A percentile compares a stretch with the other conserved stretches of the same genome.
Conservation (phyloP, 495 filamentous ascomycete genomes). For the Amniculicola lignicola region DNA sequence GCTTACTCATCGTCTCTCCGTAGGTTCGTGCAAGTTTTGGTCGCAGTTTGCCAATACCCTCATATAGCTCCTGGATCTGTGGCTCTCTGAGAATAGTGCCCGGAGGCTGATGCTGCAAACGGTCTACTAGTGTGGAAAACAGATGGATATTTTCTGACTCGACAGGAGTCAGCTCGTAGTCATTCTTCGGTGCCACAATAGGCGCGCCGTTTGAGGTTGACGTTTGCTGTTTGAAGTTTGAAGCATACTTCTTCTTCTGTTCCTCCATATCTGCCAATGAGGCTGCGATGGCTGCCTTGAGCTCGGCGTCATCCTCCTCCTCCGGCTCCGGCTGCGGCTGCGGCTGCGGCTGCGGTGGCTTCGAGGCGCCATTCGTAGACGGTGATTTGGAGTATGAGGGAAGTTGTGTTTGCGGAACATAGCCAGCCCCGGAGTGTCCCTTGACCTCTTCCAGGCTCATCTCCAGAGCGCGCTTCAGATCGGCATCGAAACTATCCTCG, state of each 20-base stretch:
- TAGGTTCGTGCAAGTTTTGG: conserved; percentile 95
- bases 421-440: conserved; percentile 61
- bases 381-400: conserved; percentile 43
- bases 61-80: conserved; percentile 96
- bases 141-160: conserved; percentile 98
- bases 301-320: conserved; percentile 85
- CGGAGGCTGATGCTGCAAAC: conserved; percentile 89
- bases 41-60: conserved; percentile 86
- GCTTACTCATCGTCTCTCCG: conserved; percentile 99
- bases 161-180: conserved; percentile 89
- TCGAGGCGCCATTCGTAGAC: conserved; percentile 43
- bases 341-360: conserved; percentile 29
- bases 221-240: conserved; percentile 70
- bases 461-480: conserved; percentile 84
- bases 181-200: conserved; percentile 62
- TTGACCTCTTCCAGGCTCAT: conserved; percentile 96
- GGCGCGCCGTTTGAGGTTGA: conserved; percentile 45
- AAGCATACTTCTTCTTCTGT: conserved; percentile 87
- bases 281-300: conserved; percentile 94
- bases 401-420: conserved; percentile 59
- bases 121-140: conserved; percentile 90
- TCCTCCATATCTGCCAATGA: conserved; percentile 98
- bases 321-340: conserved; percentile 44
- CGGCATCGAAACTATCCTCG: conserved; percentile 88
- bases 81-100: conserved; percentile 93